Conservation (phyloP, 768 basidiomycete species). For the Mycena rebaudengoi region DNA sequence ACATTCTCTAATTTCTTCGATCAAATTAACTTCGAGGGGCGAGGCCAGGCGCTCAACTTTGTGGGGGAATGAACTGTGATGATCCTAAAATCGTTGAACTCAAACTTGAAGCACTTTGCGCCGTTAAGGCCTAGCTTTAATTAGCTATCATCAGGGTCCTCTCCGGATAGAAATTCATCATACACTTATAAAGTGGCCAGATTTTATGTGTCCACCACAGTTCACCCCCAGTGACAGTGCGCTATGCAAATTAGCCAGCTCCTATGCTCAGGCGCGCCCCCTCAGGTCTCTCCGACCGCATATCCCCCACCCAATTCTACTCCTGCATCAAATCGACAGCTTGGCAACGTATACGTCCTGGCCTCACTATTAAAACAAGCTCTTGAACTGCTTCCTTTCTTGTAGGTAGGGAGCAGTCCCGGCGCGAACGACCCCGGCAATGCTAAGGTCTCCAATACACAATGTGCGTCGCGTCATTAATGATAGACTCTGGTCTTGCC, state of each 20-base stretch:
- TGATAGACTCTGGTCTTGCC: too few species aligned
- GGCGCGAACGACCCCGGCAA: constrained; percentile 16
- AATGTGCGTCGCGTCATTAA: constrained; percentile 21
- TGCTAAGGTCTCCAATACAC: constrained; percentile 26
- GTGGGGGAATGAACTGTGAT: not conserved
- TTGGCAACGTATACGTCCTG: constrained; percentile 5
- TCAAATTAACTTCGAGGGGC: constrained; percentile 23
- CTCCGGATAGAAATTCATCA: constrained; percentile 10
- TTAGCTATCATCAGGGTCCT: constrained; percentile 18
- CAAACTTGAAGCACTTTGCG: constrained; percentile 19
- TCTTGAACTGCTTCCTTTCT: not conserved
- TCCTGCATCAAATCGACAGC: not conserved
- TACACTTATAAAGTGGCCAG: constrained; percentile 11
- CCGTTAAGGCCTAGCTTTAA: constrained; percentile 14
- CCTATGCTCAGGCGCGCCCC: constrained; percentile 15
- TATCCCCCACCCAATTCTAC: not conserved
- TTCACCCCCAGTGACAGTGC: not conserved
- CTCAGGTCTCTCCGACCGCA: constrained; percentile 4
- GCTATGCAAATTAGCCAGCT: constrained; percentile 27
- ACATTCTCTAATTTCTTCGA: too few species aligned
- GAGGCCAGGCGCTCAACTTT: constrained; percentile 18
- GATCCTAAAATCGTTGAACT: constrained; percentile 18
- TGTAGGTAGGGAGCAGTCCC: constrained; percentile 19
- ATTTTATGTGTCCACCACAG: not conserved
- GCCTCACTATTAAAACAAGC: not conserved